A percentile compares a stretch with the other conserved stretches of the same genome.
Evolutionary conservation across 2,329 filamentous ascomycete genomes (phyloP).

Genomic region (Piedraia hortae): DNA sequence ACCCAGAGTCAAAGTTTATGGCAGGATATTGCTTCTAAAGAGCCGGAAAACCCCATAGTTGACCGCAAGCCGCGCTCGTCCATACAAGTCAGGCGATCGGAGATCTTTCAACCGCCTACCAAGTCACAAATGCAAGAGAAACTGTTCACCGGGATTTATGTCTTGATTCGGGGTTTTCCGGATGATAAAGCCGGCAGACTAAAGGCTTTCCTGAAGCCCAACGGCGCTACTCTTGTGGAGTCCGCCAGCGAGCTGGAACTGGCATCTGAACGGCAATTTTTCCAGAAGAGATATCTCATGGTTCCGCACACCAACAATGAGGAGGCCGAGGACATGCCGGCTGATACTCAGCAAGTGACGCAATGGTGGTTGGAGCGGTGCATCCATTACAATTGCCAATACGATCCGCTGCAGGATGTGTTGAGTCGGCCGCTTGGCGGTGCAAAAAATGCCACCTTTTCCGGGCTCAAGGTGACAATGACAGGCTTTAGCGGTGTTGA

Average conservation of each 20-base stretch:
- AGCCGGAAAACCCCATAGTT: constrained; percentile 2
- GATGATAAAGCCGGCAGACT: constrained; percentile 4
- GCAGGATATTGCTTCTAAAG: constrained; percentile 45
- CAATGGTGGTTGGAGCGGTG: constrained; percentile 89
- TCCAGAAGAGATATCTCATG: constrained; percentile 6
- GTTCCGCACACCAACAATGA: constrained; percentile 10
- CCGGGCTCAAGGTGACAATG: constrained; percentile 24
- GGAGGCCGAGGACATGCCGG: constrained; percentile 6
- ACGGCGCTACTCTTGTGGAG: constrained; percentile 9
- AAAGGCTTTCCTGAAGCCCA: constrained; percentile 6
- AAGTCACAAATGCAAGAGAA: constrained; percentile 3
- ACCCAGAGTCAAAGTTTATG: constrained; percentile 65
- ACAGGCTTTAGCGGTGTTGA: constrained; percentile 67
- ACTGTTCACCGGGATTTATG: constrained; percentile 9
- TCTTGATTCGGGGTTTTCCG: constrained; percentile 9
- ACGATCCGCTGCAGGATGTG: constrained; percentile 40
- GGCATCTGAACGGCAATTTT: constrained; percentile 4
- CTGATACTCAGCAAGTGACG: constrained; percentile 30
- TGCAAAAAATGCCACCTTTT: constrained; percentile 14
- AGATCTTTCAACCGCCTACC: constrained; percentile 1
- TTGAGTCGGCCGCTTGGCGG: constrained; percentile 49
- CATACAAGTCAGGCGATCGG: constrained; percentile 2
- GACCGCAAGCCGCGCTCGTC: too few relatives aligned
- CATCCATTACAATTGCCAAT: constrained; percentile 44
- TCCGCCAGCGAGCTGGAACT: constrained; percentile 5